phyloP scores from a whole-genome alignment of 176 grass and related monocot species.

The Secale cereale region DNA sequence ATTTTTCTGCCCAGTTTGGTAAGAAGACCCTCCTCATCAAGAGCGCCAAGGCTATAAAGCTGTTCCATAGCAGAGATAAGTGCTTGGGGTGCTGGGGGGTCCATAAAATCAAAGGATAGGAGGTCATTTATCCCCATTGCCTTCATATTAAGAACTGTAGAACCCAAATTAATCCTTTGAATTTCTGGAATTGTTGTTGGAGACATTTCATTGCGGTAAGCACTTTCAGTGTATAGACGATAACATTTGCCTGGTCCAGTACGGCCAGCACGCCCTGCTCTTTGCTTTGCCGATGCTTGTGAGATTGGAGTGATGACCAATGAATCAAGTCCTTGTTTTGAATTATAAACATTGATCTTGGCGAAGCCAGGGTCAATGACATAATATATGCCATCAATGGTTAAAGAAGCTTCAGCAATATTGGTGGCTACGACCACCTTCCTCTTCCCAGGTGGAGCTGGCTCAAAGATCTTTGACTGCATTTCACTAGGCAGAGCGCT shows the following conservation, averaged over 20 bases:
- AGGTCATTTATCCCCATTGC: slow-evolving; percentile 98
- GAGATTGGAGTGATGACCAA: slow-evolving; percentile 95
- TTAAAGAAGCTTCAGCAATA: slow-evolving; percentile 97
- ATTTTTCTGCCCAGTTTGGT: slow-evolving; percentile 95
- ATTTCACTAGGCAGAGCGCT: slow-evolving; percentile 97
- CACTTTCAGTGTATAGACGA: slow-evolving; percentile 94
- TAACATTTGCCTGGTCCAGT: slow-evolving; percentile 92
- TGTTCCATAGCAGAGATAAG: slow-evolving; percentile 95
- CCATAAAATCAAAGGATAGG: slow-evolving; percentile 96
- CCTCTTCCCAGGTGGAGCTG: slow-evolving; percentile 89
- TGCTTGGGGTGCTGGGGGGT: slow-evolving; percentile 86
- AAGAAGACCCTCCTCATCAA: slow-evolving; percentile 89
- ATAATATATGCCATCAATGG: slow-evolving; percentile 94
- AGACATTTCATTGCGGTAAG: slow-evolving; percentile 89
- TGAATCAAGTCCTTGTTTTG: slow-evolving; percentile 89
- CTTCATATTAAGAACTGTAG: slow-evolving; percentile 85
- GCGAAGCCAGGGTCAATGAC: slow-evolving; percentile 95
- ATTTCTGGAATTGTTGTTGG: slow-evolving; percentile 95
- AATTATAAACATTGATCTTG: slow-evolving; percentile 92
- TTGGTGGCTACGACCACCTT: slow-evolving; percentile 95
- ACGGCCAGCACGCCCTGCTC: slow-evolving; percentile 93
- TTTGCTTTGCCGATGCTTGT: slow-evolving; percentile 91
- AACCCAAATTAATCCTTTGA: slow-evolving; percentile 83
- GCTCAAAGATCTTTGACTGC: slow-evolving; percentile 95
- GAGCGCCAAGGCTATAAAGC: slow-evolving; percentile 79